Evolutionary conservation across 208 protist genomes (phyloP), one percentile per base, ranked within the genome.

Genomic region (Leishmania tarentolae): DNA sequence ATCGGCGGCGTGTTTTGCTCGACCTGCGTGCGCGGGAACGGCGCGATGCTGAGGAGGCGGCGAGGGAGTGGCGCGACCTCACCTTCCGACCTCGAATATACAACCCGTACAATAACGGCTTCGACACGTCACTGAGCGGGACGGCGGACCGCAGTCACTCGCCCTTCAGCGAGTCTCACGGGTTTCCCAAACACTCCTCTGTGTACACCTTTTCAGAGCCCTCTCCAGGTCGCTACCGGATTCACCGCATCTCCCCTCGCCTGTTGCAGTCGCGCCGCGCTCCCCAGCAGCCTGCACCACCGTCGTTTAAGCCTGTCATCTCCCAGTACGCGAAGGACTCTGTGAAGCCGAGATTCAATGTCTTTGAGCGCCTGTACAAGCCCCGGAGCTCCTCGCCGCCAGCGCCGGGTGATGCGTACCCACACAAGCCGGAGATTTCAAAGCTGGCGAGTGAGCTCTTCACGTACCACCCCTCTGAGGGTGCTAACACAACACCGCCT

Each of bases 1-100:
- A 91, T 79, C 89, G 93, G 73, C 86, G 84, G 46, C 92, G 91
- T 35, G 84, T 96, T 50, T 42, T 96, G 57, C 86, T 92, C 9
- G 91, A 94, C 65, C 74, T 92, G 86, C 88, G 91, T 40, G 91
- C 86, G 21, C 81, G 81, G 28, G 84, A 90, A 79, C 81, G 88
- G 44, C 84, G 91, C 31, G 91, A 96, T 70, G 83, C 76, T 24
- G 86, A 89, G 57, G 88, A 84, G 65, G 81, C 93, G 46, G 86
- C 86, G 37, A 77, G 76, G 35, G 79, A 91, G 59, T 86, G 87
- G 88, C 80, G 73, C 17, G 82, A 93, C n/a, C 74, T 93, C 28
- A 93, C 90, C 3, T 93, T 93, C 72, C 86, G 78, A 7, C 90
- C 90, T 19, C 73, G 81, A 65, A 87, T 89, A 56, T 53, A 89